Conservation (phyloP, 23 red algal species). For the Chondrus crispus region DNA sequence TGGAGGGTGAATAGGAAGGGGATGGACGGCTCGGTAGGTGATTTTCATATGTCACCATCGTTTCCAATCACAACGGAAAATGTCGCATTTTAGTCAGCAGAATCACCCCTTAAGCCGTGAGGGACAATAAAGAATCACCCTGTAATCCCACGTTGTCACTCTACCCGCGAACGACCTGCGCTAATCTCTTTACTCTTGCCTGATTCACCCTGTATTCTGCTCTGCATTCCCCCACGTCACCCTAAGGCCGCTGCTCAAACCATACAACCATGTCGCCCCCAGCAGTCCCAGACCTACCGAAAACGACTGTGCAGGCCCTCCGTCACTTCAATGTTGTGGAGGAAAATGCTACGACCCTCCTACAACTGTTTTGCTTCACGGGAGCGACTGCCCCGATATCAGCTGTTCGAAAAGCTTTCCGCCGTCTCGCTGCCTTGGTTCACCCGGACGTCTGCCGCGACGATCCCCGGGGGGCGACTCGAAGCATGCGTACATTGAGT, state of each 20-base stretch:
- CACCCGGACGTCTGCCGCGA: not conserved
- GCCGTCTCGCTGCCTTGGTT: not conserved
- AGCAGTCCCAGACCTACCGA: not conserved
- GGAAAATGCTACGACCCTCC: not conserved
- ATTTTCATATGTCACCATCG: too few relatives aligned
- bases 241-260: too few relatives aligned
- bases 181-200: too few relatives aligned
- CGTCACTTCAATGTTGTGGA: not conserved
- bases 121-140: too few relatives aligned
- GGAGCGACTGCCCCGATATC: not conserved
- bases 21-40: too few relatives aligned
- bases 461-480: not conserved
- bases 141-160: too few relatives aligned
- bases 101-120: too few relatives aligned
- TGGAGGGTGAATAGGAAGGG: too few relatives aligned
- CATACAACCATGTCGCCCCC: too few relatives aligned
- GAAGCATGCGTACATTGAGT: not conserved
- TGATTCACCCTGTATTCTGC: not conserved
- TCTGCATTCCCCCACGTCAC: not conserved
- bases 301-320: not conserved
- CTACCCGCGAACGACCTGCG: too few relatives aligned
- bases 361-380: not conserved
- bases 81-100: too few relatives aligned
- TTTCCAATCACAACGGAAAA: too few relatives aligned
- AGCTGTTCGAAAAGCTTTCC: not conserved